phyloP scores from a whole-genome alignment of 1,284 basidiomycete genomes.

The Grifola frondosa region DNA sequence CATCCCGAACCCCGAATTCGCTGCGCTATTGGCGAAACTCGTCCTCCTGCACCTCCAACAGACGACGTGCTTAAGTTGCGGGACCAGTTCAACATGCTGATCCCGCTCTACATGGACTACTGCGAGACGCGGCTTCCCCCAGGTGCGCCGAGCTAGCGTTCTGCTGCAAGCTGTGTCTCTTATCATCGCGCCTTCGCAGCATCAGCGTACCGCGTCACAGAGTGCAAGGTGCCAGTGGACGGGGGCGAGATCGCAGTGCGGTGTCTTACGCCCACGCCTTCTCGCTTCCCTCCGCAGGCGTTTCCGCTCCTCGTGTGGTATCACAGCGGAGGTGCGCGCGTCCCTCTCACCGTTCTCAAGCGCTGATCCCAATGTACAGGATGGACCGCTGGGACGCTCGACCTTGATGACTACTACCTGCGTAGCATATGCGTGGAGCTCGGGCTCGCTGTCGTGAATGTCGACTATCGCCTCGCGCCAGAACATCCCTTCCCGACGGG shows the following conservation, averaged over 20 bases:
- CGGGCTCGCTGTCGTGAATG: slow-evolving; percentile 21
- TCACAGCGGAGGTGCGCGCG: slow-evolving; percentile 12
- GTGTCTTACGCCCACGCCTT: slow-evolving; percentile 1
- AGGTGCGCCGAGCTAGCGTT: slow-evolving; percentile 4
- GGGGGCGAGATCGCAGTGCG: not conserved
- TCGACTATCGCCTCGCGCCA: slow-evolving; percentile 33
- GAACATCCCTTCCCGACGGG: slow-evolving; percentile 39
- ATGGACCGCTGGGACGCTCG: slow-evolving; percentile 12
- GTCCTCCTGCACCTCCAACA: not conserved
- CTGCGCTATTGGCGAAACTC: slow-evolving; percentile 1
- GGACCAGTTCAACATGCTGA: not conserved
- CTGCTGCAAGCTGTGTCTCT: not conserved
- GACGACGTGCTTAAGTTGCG: slow-evolving; percentile 2
- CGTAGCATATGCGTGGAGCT: slow-evolving; percentile 14
- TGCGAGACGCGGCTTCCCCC: slow-evolving; percentile 4
- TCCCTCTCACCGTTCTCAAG: not conserved
- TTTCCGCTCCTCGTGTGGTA: slow-evolving; percentile 13
- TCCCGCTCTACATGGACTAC: not conserved
- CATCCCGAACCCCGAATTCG: slow-evolving; percentile 3
- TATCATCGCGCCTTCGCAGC: no score
- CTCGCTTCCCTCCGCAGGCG: not conserved
- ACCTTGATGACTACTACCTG: slow-evolving; percentile 19
- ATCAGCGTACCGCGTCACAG: not conserved
- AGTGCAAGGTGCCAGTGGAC: not conserved
- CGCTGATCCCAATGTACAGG: not conserved